Evolutionary conservation across 2,329 filamentous ascomycete species (phyloP), one percentile per base, ranked within the genome.

Genomic region (Aspergillus oerlinghausenensis): DNA sequence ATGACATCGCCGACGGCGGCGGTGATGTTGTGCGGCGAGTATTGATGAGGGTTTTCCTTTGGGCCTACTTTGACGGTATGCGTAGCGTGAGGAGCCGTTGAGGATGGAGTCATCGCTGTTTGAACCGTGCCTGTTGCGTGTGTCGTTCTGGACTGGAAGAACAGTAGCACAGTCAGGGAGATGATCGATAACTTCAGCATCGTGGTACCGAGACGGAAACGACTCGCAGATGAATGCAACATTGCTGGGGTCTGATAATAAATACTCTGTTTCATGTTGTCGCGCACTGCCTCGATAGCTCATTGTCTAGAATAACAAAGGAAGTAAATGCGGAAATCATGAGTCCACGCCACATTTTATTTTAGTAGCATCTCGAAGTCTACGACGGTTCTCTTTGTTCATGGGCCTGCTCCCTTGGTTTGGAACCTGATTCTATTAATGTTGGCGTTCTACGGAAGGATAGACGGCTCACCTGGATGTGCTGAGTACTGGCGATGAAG

Each of bases 401-500:
- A 7, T 23, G n/a, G 3, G 8, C 14, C 21, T n/a, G 43, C 17
- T 25, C 10, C 1, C 10, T 29, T 29, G 28, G 8, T 11, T 71
- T 86, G 84, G 0, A 87, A 79, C 17, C 80, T 72, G 29, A 4
- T 19, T 21, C n/a, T 21, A 7, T 21, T 10, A 32, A 32, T 6
- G 8, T 28, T 4, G 19, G 38, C 65, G 55, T 58, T 78, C 25
- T 14, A 25, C n/a, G 7, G 48, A 48, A 49, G 23, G 6, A 28
- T 38, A 11, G 32, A 7, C 35, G 4, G 53, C 60, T 50, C 42
- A 70, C 70, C 80, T 73, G 84, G 82, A 65, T 89, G 86, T 89
- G 85, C 69, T 89, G 86, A 49, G 88, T 82, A 63, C 89, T 85
- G 43, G 80, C 75, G 62, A 87, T 87, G 72, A 86, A 88, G 68